Conservation (phyloP, 345 rosid genomes). For the Pugionium cornutum region DNA sequence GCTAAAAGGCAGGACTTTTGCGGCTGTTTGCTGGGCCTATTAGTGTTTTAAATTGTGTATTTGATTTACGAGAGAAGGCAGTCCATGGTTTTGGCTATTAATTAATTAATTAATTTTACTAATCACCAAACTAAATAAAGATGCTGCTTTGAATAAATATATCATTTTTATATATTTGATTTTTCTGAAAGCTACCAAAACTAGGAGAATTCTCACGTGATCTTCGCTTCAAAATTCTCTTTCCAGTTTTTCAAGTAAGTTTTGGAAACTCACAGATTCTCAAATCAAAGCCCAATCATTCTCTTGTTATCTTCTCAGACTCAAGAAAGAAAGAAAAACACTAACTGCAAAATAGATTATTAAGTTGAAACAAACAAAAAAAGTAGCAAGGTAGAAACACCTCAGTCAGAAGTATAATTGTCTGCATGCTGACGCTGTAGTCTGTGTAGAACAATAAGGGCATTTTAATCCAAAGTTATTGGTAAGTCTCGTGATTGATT, state of each 20-base stretch:
- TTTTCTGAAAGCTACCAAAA: conserved; percentile 20
- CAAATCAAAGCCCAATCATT: conserved; percentile 11
- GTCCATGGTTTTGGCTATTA: conserved; percentile 1
- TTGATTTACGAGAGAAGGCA: neutral
- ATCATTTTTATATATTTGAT: too few species aligned
- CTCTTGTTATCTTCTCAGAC: conserved; percentile 1
- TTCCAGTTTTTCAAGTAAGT: neutral
- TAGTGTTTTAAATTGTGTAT: conserved; percentile 26
- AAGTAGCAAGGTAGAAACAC: conserved; percentile 4
- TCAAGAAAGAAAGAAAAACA: neutral
- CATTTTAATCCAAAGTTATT: conserved; percentile 61
- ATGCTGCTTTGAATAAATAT: too few species aligned
- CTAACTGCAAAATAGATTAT: conserved; percentile 14
- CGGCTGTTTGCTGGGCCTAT: conserved; percentile 24
- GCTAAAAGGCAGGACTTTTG: conserved; percentile 22
- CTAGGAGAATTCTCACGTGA: conserved; percentile 19
- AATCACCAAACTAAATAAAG: neutral
- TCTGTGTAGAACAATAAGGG: conserved; percentile 55
- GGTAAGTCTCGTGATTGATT: conserved; percentile 57
- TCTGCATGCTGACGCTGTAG: conserved; percentile 51
- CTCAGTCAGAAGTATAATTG: conserved; percentile 47
- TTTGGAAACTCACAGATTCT: neutral
- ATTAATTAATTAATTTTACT: conserved; percentile 1
- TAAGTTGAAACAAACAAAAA: conserved; percentile 16
- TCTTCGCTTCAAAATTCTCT: conserved; percentile 11